Conservation (phyloP, 2,329 filamentous ascomycete genomes). For the Monilinia vaccinii-corymbosi region DNA sequence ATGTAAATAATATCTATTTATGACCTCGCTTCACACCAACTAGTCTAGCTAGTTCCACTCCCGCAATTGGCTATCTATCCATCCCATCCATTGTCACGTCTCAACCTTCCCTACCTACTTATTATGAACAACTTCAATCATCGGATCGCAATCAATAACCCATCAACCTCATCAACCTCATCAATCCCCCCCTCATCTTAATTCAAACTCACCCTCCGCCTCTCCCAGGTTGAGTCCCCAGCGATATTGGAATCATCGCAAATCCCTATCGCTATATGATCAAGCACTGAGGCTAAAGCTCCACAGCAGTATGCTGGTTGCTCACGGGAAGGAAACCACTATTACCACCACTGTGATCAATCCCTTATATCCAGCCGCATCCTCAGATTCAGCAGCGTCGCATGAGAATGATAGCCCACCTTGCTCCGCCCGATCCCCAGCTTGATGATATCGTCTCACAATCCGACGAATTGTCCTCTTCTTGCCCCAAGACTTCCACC, state of each 20-base stretch:
- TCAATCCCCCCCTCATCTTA: too few relatives aligned
- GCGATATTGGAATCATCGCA: not conserved
- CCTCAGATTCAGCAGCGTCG: not conserved
- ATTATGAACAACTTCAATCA: too few relatives aligned
- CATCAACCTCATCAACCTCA: too few relatives aligned
- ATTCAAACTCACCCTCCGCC: too few relatives aligned
- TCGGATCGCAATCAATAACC: too few relatives aligned
- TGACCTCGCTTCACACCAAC: too few relatives aligned
- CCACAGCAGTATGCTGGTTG: slow-evolving; percentile 17
- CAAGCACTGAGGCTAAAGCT: not conserved
- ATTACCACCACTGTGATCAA: slow-evolving; percentile 11
- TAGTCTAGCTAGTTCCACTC: too few relatives aligned
- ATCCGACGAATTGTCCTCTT: slow-evolving; percentile 23
- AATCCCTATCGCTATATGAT: not conserved
- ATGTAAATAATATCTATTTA: too few relatives aligned
- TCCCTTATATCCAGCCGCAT: not conserved
- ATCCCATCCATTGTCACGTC: too few relatives aligned
- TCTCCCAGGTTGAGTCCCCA: not conserved
- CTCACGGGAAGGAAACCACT: slow-evolving; percentile 13
- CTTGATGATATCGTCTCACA: slow-evolving; percentile 25
- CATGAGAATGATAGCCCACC: slow-evolving; percentile 21
- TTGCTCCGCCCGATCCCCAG: slow-evolving; percentile 20
- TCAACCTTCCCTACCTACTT: too few relatives aligned
- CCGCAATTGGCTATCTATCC: too few relatives aligned
- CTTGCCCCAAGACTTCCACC: slow-evolving; percentile 25